phyloP scores from a whole-genome alignment of 2,329 filamentous ascomycete species.

The Exophiala sp. region DNA sequence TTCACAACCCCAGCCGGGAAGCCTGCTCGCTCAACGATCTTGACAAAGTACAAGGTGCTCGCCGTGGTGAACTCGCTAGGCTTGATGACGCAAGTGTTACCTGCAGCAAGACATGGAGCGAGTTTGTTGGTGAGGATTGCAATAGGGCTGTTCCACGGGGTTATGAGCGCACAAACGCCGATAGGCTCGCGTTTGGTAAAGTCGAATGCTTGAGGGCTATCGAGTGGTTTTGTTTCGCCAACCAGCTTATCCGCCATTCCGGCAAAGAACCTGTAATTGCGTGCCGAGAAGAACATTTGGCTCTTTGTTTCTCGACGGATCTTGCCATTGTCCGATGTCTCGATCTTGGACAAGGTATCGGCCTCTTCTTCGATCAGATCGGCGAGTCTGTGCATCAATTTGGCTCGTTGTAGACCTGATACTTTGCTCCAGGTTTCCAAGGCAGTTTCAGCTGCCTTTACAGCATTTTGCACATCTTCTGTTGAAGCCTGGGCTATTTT shows the following conservation, averaged over 20 bases:
- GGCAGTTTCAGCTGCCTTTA: conserved; percentile 44
- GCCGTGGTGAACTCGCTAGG: conserved; percentile 57
- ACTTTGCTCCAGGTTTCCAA: conserved; percentile 68
- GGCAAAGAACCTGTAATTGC: conserved; percentile 65
- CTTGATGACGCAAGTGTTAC: conserved; percentile 57
- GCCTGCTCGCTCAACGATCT: conserved; percentile 57
- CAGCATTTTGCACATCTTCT: conserved; percentile 35
- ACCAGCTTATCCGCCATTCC: conserved; percentile 77
- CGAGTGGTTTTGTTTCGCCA: conserved; percentile 64
- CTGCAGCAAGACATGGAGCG: conserved; percentile 51
- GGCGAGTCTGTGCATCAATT: conserved; percentile 64
- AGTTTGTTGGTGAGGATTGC: conserved; percentile 69
- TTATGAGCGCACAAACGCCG: conserved; percentile 72
- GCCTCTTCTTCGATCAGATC: conserved; percentile 64
- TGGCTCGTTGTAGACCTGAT: conserved; percentile 62
- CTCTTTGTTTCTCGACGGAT: conserved; percentile 62
- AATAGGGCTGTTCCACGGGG: conserved; percentile 76
- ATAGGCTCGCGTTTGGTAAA: conserved; percentile 73
- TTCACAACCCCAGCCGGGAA: conserved; percentile 56
- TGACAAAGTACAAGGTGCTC: conserved; percentile 58
- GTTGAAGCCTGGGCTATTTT: conserved; percentile 24
- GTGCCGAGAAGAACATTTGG: conserved; percentile 56
- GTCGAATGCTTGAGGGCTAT: conserved; percentile 57
- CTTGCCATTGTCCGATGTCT: conserved; percentile 80
- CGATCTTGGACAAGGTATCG: conserved; percentile 61